These are phyloP conservation scores for Paraphaeosphaeria sporulosa DNA, from an alignment of 2,329 filamentous ascomycete genomes.

Conservation along the genomic window DNA sequence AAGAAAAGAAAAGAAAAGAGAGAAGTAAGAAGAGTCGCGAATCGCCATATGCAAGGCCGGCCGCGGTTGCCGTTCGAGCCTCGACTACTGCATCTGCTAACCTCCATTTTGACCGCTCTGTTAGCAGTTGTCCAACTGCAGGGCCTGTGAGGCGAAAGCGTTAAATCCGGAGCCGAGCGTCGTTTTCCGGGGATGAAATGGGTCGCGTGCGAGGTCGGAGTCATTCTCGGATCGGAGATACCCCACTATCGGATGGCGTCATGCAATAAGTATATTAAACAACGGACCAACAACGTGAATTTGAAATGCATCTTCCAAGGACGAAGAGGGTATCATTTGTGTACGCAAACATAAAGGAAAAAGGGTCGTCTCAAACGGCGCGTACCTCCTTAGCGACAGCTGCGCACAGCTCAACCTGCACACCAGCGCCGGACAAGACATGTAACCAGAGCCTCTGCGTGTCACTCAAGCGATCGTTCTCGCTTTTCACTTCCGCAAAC, in stretches of 20 bases:
- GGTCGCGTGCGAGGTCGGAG: conserved; percentile 14
- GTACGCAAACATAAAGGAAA: neutral
- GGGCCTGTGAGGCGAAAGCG: neutral
- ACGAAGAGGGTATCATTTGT: neutral
- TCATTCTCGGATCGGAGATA: conserved; percentile 5
- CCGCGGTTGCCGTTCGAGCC: conserved; percentile 5
- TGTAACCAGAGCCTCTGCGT: conserved; percentile 97
- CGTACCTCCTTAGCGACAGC: conserved; percentile 66
- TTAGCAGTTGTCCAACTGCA: neutral
- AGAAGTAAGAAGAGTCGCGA: neutral
- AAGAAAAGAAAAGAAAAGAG: neutral
- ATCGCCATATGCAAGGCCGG: conserved; percentile 7
- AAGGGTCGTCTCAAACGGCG: conserved; percentile 15
- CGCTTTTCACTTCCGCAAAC: conserved; percentile 69
- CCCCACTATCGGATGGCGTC: conserved; percentile 13
- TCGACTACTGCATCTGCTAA: conserved; percentile 17
- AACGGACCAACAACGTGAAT: neutral
- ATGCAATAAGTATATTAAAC: neutral
- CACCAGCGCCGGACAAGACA: conserved; percentile 83
- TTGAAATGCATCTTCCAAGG: neutral
- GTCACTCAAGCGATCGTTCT: conserved; percentile 92
- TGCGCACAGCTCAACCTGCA: conserved; percentile 82
- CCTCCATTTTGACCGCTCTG: conserved; percentile 3
- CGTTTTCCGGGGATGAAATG: conserved; percentile 2
- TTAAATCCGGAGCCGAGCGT: conserved; percentile 9